Conservation (phyloP, 1,139 yeast genomes). For the Sporopachydermia cereana region DNA sequence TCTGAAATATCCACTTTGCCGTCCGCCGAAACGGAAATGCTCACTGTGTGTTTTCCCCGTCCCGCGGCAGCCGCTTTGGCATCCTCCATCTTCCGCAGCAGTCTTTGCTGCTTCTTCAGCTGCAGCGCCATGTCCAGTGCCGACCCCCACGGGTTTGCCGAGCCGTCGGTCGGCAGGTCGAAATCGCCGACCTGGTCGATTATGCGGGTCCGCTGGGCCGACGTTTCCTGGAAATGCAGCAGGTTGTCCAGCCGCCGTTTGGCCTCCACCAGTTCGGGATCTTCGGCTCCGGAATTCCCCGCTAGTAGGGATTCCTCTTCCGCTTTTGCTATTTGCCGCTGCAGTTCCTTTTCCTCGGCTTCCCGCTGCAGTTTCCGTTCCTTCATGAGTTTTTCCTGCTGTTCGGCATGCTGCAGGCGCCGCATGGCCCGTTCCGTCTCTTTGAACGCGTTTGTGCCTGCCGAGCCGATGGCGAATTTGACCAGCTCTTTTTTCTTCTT, state of each 20-base stretch:
- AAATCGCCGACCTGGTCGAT: slow-evolving; percentile 92
- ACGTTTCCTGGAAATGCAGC: slow-evolving; percentile 70
- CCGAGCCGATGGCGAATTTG: slow-evolving; percentile 42
- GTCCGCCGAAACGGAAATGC: slow-evolving; percentile 59
- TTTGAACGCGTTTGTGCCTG: slow-evolving; percentile 52
- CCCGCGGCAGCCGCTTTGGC: slow-evolving; percentile 51
- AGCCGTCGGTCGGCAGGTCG: slow-evolving; percentile 41
- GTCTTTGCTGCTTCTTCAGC: slow-evolving; percentile 72
- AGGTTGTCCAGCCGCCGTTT: slow-evolving; percentile 62
- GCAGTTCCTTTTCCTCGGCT: slow-evolving; percentile 30
- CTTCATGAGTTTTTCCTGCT: slow-evolving; percentile 15
- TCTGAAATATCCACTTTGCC: slow-evolving; percentile 55
- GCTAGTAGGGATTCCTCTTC: slow-evolving; percentile 15
- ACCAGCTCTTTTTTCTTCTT: slow-evolving; percentile 30
- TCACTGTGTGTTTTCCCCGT: slow-evolving; percentile 60
- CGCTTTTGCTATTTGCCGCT: slow-evolving; percentile 29
- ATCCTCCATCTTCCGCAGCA: slow-evolving; percentile 49
- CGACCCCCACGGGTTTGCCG: slow-evolving; percentile 68
- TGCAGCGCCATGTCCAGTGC: slow-evolving; percentile 79
- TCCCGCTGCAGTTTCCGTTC: slow-evolving; percentile 14
- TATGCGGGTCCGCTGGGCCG: slow-evolving; percentile 82
- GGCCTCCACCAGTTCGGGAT: slow-evolving; percentile 52
- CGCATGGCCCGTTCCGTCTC: slow-evolving; percentile 57
- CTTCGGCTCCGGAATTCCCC: slow-evolving; percentile 23
- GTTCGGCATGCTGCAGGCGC: slow-evolving; percentile 29